Evolutionary conservation across 306 rosid species (phyloP), one percentile per base, ranked within the genome.

Genomic region (Vigna reflexopilosa): DNA sequence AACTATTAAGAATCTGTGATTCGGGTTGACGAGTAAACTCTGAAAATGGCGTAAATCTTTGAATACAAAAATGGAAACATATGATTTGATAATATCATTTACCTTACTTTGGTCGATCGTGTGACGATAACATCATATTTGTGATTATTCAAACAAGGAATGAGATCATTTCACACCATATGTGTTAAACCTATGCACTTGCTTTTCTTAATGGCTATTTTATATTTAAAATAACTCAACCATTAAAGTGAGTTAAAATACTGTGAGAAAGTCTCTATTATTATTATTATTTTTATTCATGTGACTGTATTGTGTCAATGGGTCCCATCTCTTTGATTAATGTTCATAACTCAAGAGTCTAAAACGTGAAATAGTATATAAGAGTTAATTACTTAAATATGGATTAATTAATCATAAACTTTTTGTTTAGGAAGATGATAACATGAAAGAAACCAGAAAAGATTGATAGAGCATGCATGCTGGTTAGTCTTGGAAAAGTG

Each of bases 401-500:
- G 38, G 7, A 34, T 34, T 34, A 34, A 34, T 34, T 34, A 34
- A 4, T 5, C 7, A 4, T 34, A 34, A 65, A 15, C 14, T 6
- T 58, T 40, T 54, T 51, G 30, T 40, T 52, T 38, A 22, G 51
- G 10, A 48, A 77, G 22, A 56, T 11, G 10, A 26, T 24, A 17
- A 63, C 19, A 72, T 3, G 5, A 20, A 50, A 62, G 72, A 63
- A 64, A 80, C 59, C 19, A 24, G 20, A 70, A 59, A 51, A 72
- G 55, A 72, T 62, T 50, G 66, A 50, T 64, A n/a, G 20, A 51
- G 14, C 47, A 50, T 62, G 78, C 67, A 51, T 67, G 80, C 20
- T 70, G 72, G 66, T 8, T 62, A 72, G 83, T 79, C 72, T 17
- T 44, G n/a, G 51, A 80, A 80, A 73, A 65, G 79, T 32, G 36